Base-by-base conservation (phyloP, 345 rosid genomes). In the Bruguiera gymnorhiza region DNA sequence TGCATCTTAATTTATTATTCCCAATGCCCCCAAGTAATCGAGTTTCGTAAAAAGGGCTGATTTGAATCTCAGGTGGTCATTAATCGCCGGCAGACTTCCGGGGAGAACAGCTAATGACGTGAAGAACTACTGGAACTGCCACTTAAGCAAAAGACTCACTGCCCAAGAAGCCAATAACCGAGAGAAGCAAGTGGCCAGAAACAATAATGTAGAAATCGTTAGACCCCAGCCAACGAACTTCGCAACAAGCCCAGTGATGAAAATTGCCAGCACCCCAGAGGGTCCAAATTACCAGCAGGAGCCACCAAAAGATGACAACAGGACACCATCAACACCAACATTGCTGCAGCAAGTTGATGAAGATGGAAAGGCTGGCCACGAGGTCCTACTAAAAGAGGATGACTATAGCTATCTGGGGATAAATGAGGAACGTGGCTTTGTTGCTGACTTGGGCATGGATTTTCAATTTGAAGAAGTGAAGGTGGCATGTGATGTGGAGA, bases 51-150 rank as follows among this genome's bases (percentile, higher is more conserved):
- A 27, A 53, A 21, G 9, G 1, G 4, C 10, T 24, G 29, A 56
- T 56, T 51, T 70, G 19, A 13, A 43, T 43, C 50, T 59, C 69
- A 75, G 85, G 80, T 81, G 85, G 85, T 72, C 82, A 52, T 26
- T 78, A 24, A 81, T 81, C 20, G 76, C 72, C 21, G 74, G 76
- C 5, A 73, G 78, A 67, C 81, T 81, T 24, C 72, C 80, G 10
- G 76, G 82, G 30, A 75, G 82, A 73, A 78, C 85, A 2, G 74
- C 73, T 2, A 75, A 75, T 16, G 82, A 75, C 29, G 70, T 81
- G 30, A 81, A 81, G 80, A 81, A 81, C 61, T 73, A 57, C 52
- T 81, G 82, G 85, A 81, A 75, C 67, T 81, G 76, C 53, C 84
- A 74, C 46, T 68, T 74, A n/a, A 74, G 81, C 72, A 77, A 65